Percentiles rank a stretch among this genome's conserved stretches.
These are phyloP conservation scores for Trichocladium antarcticum DNA, from an alignment of 495 filamentous ascomycete species.

Conservation along the genomic window DNA sequence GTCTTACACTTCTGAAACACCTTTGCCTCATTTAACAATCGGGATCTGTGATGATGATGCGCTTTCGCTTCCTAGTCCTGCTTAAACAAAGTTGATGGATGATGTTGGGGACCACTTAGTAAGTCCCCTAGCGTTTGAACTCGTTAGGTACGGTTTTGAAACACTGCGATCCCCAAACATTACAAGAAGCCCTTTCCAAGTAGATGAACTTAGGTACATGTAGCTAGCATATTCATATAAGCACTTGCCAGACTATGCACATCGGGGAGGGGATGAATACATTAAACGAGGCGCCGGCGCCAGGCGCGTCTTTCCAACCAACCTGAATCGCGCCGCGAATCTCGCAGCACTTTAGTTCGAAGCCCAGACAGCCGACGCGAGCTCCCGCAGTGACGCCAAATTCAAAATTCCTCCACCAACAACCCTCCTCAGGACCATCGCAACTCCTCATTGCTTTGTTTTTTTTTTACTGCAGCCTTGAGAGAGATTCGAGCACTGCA, in stretches of 20 bases:
- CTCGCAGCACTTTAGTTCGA: neutral
- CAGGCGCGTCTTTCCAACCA: neutral
- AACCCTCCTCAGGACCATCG: neutral
- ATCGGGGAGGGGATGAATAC: neutral
- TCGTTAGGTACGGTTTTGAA: too few species aligned
- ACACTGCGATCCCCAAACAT: too few species aligned
- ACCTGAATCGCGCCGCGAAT: neutral
- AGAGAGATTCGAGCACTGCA: neutral
- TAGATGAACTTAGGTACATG: too few species aligned
- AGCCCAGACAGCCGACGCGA: neutral
- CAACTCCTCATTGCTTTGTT: neutral
- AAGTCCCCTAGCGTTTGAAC: too few species aligned
- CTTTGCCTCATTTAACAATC: neutral
- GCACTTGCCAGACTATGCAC: too few species aligned
- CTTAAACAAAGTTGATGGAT: too few species aligned
- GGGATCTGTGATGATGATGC: neutral
- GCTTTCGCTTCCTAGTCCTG: too few species aligned
- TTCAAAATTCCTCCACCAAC: neutral
- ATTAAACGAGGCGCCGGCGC: neutral
- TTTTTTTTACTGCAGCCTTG: neutral
- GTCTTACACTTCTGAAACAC: neutral
- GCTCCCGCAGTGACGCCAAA: neutral
- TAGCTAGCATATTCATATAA: too few species aligned
- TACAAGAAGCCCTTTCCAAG: too few species aligned
- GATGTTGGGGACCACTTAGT: too few species aligned